Base-by-base conservation (phyloP, 306 rosid genomes). In the Astragalus glycyphyllos region DNA sequence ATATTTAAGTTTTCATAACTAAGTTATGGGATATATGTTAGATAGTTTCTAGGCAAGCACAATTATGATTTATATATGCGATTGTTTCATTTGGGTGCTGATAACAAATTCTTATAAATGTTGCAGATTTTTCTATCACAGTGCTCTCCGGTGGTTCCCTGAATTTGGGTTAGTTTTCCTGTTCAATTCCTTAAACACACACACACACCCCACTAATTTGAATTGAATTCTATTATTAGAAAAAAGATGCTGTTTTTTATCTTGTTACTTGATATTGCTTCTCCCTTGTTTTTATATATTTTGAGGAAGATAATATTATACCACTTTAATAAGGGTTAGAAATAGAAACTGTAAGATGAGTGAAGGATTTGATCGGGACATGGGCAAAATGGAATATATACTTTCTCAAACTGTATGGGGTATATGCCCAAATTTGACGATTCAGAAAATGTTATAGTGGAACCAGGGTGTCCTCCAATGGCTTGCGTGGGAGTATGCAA, bases 101-200 rank as follows among this genome's bases (percentile, higher is more conserved):
- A 64, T 56, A 31, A 68, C 58, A 69, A 74, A 13, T 68, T 55
- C 49, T 26, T 54, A 26, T 73, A 11, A 47, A 11, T 57, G 35
- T 79, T 77, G 81, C 91, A 94, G 97, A 73, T 90, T 94, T 77
- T 94, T 90, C 85, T 90, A 90, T 81, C 97, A 89, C 56, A 90
- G 96, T 67, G 96, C 97, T 77, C 98, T 90, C 58, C 81, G 9
- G 74, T 94, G 97, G 98, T 94, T 90, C 79, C 97, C 98, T 56
- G 57, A 84, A 66, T 87, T 72, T 56, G 96, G 91, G 98, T 90
- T 76, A 83, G 98, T 86, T 68, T 57, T 31, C 44, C 16, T 58
- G 12, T 73, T 58, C 53, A 76, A 44, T 53, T 63, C 38, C 46
- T 81, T 29, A 13, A n/a, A n/a, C n/a, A n/a, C n/a, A n/a, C n/a